These are phyloP conservation scores for Lachancea quebecensis DNA, from an alignment of 805 yeast genomes.

Conservation along the genomic window DNA sequence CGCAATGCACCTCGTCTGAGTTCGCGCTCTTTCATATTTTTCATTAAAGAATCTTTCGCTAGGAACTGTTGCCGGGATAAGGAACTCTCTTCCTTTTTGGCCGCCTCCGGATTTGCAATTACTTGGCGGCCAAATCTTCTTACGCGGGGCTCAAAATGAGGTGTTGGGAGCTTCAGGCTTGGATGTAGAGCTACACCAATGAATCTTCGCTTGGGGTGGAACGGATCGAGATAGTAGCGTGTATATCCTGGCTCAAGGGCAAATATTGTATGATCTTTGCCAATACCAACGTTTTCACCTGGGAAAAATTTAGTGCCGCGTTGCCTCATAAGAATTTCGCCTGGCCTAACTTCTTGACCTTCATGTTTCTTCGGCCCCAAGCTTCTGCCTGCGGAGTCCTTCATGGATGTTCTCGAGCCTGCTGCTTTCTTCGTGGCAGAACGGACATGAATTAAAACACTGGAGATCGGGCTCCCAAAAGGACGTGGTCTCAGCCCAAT, in stretches of 20 bases:
- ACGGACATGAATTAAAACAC: conserved; percentile 46
- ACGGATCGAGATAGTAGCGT: conserved; percentile 86
- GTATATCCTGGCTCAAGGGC: conserved; percentile 93
- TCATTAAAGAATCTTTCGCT: conserved; percentile 45
- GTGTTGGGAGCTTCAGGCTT: conserved; percentile 66
- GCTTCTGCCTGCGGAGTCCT: conserved; percentile 92
- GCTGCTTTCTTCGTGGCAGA: conserved; percentile 90
- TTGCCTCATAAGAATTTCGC: conserved; percentile 86
- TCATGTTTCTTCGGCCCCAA: conserved; percentile 86
- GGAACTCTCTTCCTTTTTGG: conserved; percentile 51
- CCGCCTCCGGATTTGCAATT: conserved; percentile 35
- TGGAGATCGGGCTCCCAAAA: neutral
- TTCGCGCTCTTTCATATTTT: conserved; percentile 37
- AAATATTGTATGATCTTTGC: conserved; percentile 87
- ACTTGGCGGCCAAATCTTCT: conserved; percentile 81
- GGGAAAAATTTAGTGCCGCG: conserved; percentile 94
- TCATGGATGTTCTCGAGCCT: conserved; percentile 89
- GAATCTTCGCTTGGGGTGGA: conserved; percentile 87
- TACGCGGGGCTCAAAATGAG: conserved; percentile 82
- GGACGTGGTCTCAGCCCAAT: neutral
- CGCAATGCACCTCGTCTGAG: conserved; percentile 31
- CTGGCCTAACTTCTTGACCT: conserved; percentile 63
- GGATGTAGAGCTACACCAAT: conserved; percentile 76
- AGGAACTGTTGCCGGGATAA: conserved; percentile 63
- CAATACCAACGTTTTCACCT: conserved; percentile 85